phyloP scores from a whole-genome alignment of 495 filamentous ascomycete genomes.

The Choiromyces venosus region DNA sequence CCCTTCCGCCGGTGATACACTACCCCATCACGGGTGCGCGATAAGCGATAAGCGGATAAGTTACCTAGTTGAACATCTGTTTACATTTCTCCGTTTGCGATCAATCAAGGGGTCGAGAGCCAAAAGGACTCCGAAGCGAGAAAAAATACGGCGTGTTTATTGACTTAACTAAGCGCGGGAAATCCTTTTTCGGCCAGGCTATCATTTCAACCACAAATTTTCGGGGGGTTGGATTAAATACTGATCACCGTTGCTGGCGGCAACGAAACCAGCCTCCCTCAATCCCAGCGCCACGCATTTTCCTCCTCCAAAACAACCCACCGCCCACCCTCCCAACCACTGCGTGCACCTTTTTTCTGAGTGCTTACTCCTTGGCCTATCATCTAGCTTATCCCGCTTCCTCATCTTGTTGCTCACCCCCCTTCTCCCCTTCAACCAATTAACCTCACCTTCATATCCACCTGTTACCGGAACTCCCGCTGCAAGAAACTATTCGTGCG shows the following conservation, averaged over 20 bases:
- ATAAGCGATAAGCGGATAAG: conserved; percentile 16
- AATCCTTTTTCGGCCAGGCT: not conserved
- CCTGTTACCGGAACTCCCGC: conserved; percentile 14
- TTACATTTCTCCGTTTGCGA: conserved; percentile 27
- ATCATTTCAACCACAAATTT: not conserved
- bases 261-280: conserved; percentile 34
- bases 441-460: conserved; percentile 22
- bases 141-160: not conserved
- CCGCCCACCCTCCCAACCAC: not conserved
- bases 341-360: not conserved
- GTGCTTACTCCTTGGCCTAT: not conserved
- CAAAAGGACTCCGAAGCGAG: not conserved
- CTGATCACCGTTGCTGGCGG: conserved; percentile 11
- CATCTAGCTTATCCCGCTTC: conserved; percentile 4
- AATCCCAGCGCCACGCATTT: conserved; percentile 35
- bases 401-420: conserved; percentile 10
- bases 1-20: not conserved
- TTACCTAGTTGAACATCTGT: conserved; percentile 17
- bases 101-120: conserved; percentile 12
- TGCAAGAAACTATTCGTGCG: conserved; percentile 22
- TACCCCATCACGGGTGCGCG: not conserved
- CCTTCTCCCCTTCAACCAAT: conserved; percentile 25
- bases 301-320: conserved; percentile 22
- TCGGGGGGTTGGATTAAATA: not conserved
- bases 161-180: not conserved